Evolutionary conservation across 2,329 filamentous ascomycete species (phyloP).

Genomic region (Ascochyta koolunga): DNA sequence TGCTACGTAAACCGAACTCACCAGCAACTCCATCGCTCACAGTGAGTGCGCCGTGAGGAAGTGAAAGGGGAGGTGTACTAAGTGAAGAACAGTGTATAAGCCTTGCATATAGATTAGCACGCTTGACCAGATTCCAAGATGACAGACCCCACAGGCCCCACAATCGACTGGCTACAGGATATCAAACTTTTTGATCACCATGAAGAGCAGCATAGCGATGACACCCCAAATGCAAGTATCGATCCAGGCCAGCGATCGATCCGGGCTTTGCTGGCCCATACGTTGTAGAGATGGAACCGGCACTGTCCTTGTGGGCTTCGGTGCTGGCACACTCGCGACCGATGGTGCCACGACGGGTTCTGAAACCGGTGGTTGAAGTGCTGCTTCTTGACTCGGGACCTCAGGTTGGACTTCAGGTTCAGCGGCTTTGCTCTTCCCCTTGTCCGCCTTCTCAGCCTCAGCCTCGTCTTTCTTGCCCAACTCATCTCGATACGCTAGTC

Average conservation of each 20-base stretch:
- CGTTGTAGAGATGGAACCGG: conserved; percentile 21
- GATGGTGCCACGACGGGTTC: neutral
- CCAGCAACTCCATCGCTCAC: neutral
- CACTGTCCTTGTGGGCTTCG: conserved; percentile 24
- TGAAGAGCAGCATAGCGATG: conserved; percentile 70
- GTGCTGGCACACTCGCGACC: neutral
- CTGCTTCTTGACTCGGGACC: conserved; percentile 10
- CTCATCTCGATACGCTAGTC: conserved; percentile 76
- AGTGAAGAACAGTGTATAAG: neutral
- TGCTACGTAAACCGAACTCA: neutral
- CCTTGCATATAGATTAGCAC: neutral
- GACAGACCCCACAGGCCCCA: neutral
- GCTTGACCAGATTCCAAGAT: neutral
- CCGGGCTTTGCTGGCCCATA: conserved; percentile 44
- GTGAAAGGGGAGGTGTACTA: neutral
- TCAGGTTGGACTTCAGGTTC: conserved; percentile 3
- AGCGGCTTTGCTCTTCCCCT: conserved; percentile 28
- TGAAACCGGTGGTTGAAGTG: conserved; percentile 3
- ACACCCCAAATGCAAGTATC: conserved; percentile 80
- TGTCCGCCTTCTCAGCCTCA: conserved; percentile 23
- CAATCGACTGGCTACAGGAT: neutral
- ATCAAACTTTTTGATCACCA: conserved; percentile 63
- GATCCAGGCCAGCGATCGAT: conserved; percentile 73
- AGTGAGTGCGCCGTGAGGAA: neutral
- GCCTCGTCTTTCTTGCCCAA: conserved; percentile 54